A percentile compares a stretch with the other conserved stretches of the same genome.
phyloP scores from a whole-genome alignment of 2,329 filamentous ascomycete genomes.

The Nigrospora oryzae region DNA sequence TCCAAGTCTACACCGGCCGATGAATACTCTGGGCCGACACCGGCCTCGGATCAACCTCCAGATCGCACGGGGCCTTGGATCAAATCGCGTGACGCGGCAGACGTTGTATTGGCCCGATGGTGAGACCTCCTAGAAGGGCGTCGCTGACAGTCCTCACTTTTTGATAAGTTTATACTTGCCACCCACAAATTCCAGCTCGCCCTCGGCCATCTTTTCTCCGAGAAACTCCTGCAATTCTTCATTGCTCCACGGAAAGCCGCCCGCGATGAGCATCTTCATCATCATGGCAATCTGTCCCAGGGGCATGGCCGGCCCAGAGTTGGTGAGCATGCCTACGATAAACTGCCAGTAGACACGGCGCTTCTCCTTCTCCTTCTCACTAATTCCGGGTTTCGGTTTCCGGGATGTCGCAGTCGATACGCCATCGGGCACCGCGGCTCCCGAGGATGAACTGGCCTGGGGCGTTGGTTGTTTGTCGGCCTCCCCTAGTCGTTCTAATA shows the following conservation, averaged over 20 bases:
- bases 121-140: too few relatives aligned
- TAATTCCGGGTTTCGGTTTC: conserved; percentile 40
- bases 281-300: conserved; percentile 81
- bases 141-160: conserved; percentile 28
- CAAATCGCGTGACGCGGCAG: too few relatives aligned
- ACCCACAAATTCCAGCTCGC: conserved; percentile 59
- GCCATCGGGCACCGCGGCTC: conserved; percentile 10
- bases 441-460: conserved; percentile 10
- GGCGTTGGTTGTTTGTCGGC: conserved; percentile 18
- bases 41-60: too few relatives aligned
- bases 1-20: too few relatives aligned
- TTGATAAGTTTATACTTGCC: conserved; percentile 62
- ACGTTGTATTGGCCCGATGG: too few relatives aligned
- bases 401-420: conserved; percentile 31
- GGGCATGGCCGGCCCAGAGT: conserved; percentile 74
- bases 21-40: too few relatives aligned
- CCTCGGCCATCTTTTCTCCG: conserved; percentile 64
- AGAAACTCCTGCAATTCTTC: conserved; percentile 82
- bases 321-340: conserved; percentile 90
- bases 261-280: conserved; percentile 84
- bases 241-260: conserved; percentile 81
- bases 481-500: conserved; percentile 56
- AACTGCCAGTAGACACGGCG: conserved; percentile 77
- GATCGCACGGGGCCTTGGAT: too few relatives aligned
- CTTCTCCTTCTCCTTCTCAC: conserved; percentile 55